Evolutionary conservation across 345 rosid genomes (phyloP).

Genomic region (Carallia pectinifolia): DNA sequence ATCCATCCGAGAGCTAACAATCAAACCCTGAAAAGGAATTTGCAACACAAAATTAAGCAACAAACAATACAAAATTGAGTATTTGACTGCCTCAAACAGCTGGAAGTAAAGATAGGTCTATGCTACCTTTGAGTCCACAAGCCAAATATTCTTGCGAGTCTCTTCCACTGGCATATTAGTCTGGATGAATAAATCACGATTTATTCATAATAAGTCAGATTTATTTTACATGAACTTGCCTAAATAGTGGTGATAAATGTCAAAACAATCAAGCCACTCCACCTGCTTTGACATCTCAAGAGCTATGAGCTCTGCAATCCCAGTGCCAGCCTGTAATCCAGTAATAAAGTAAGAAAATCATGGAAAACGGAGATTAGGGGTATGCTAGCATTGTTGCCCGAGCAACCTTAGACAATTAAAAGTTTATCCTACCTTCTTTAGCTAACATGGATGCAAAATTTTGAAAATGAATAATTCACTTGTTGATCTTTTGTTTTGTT

Average conservation of each 20-base stretch:
- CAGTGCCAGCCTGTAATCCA: constrained; percentile 86
- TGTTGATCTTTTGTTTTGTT: not conserved
- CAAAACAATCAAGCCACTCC: constrained; percentile 1
- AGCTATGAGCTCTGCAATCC: constrained; percentile 91
- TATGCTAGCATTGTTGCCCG: too few species aligned
- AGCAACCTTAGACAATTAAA: too few species aligned
- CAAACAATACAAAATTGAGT: not conserved
- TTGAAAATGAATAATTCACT: too few species aligned
- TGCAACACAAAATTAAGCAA: constrained; percentile 6
- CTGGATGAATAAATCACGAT: constrained; percentile 35
- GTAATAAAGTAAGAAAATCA: not conserved
- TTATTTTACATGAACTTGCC: not conserved
- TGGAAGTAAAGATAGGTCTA: constrained; percentile 8
- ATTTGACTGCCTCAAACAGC: not conserved
- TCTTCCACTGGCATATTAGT: constrained; percentile 70
- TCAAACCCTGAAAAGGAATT: constrained; percentile 62
- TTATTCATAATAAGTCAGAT: not conserved
- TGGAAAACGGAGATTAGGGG: too few species aligned
- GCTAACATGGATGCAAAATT: too few species aligned
- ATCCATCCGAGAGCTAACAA: constrained; percentile 75
- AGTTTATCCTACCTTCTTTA: too few species aligned
- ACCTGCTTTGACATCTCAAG: constrained; percentile 94
- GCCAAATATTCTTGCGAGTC: constrained; percentile 82
- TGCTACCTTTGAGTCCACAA: constrained; percentile 92
- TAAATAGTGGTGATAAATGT: not conserved